phyloP scores from a whole-genome alignment of 2,329 filamentous ascomycete genomes.

The Lecanosticta acicola region DNA sequence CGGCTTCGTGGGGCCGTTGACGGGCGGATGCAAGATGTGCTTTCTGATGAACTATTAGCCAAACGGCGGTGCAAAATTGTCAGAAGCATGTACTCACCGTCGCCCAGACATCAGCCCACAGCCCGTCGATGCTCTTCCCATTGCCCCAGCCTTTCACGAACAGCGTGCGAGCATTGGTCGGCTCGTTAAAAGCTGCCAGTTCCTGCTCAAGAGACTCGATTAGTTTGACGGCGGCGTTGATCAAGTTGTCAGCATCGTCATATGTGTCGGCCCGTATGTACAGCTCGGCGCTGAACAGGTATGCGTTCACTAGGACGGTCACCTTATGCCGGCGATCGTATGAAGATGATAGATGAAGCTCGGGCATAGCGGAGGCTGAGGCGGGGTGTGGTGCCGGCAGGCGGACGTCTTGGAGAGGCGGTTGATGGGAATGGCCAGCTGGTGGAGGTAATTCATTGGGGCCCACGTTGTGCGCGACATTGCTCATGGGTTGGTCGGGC shows the following conservation, averaged over 20 bases:
- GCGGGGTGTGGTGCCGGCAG: constrained; percentile 38
- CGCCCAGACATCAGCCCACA: constrained; percentile 77
- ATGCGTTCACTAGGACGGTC: constrained; percentile 66
- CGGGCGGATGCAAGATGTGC: constrained; percentile 62
- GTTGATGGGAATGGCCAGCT: constrained; percentile 36
- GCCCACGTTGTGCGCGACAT: constrained; percentile 39
- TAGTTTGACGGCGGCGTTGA: constrained; percentile 74
- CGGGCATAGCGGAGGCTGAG: constrained; percentile 31
- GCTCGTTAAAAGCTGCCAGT: constrained; percentile 50
- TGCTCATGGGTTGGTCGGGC: constrained; percentile 32
- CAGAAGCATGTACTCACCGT: constrained; percentile 56
- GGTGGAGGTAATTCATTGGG: constrained; percentile 34
- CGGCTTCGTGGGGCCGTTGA: constrained; percentile 60
- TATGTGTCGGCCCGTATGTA: constrained; percentile 77
- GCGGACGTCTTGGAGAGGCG: constrained; percentile 40
- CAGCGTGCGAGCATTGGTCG: constrained; percentile 56
- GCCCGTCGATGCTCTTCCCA: constrained; percentile 72
- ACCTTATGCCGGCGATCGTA: constrained; percentile 53
- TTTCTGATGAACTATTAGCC: constrained; percentile 45
- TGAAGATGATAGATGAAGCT: constrained; percentile 46
- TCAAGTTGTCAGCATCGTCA: constrained; percentile 73
- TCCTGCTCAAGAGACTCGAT: constrained; percentile 66
- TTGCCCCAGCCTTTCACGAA: constrained; percentile 68
- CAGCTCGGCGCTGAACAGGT: constrained; percentile 83
- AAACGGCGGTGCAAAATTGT: background rate